These are phyloP conservation scores for Leucosporidium creatinivorum DNA, from an alignment of 768 basidiomycete genomes.

Conservation along the genomic window DNA sequence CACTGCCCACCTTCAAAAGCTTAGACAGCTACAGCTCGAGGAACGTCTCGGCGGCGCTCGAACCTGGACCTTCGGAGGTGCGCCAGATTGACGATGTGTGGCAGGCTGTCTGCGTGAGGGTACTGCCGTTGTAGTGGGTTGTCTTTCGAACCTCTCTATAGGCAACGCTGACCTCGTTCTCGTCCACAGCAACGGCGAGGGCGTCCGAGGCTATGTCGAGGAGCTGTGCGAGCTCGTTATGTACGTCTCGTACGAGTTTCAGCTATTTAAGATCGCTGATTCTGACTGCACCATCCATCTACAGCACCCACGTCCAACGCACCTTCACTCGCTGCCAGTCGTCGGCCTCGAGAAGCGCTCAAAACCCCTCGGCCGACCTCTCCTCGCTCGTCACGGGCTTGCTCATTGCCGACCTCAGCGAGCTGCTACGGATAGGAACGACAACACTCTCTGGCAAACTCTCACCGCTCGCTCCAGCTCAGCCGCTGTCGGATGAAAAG, in stretches of 20 bases:
- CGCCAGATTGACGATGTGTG: conserved; percentile 33
- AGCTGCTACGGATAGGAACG: conserved; percentile 33
- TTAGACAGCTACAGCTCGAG: conserved; percentile 11
- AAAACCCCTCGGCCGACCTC: conserved; percentile 10
- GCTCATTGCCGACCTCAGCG: conserved; percentile 31
- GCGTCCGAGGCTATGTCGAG: conserved; percentile 35
- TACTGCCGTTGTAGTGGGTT: conserved; percentile 36
- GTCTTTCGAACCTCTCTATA: not conserved
- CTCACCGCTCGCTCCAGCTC: not conserved
- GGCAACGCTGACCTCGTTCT: not conserved
- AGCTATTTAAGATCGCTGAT: not conserved
- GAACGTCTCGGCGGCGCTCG: conserved; percentile 25
- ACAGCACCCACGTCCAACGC: conserved; percentile 32
- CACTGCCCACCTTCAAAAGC: not conserved
- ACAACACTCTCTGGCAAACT: conserved; percentile 34
- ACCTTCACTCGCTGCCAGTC: conserved; percentile 15
- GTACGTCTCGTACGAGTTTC: not conserved
- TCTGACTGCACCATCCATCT: not conserved
- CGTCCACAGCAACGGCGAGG: conserved; percentile 35
- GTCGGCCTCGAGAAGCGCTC: not conserved
- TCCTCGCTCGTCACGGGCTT: conserved; percentile 26
- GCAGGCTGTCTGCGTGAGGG: conserved; percentile 34
- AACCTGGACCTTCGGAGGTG: conserved; percentile 5
- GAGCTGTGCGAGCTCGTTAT: conserved; percentile 31
- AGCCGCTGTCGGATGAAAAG: conserved; percentile 14